Evolutionary conservation across 2,329 filamentous ascomycete species (phyloP), one percentile per base, ranked within the genome.

Genomic region (Coniochaeta prunicola): DNA sequence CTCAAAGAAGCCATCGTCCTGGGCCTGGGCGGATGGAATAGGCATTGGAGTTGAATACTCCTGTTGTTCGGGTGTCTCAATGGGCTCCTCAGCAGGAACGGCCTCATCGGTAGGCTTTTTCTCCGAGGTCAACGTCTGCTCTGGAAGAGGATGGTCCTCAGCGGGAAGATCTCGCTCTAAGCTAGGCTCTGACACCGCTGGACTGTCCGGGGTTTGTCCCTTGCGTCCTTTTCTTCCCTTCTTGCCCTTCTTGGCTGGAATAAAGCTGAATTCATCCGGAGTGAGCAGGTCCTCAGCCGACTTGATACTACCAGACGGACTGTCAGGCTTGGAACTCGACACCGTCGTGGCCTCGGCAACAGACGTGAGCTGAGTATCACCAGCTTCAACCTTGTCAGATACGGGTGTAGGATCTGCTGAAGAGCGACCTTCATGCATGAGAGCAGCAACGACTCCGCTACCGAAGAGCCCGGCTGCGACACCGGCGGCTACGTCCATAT

Each of bases 201-300:
- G 34, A 15, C 61, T 38, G 12, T 66, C 66, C 64, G 68, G 9
- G 57, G 58, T 56, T 62, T 70, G 57, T 34, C 48, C 62, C 30
- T 13, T 38, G 15, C 70, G 67, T 6, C 66, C 68, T 60, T 77
- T 59, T 53, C 53, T 56, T n/a, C 70, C 63, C 57, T 69, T 70
- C 65, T 71, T 71, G 30, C 73, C 71, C 56, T 76, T 77, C 66
- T 76, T 76, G 33, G 71, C 69, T 60, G 34, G 34, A 45, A 40
- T 33, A 24, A 60, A 57, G 33, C 45, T 53, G 26, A 58, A 53
- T 17, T 58, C 57, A 15, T 54, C 56, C 8, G 54, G 54, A 5
- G 54, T 56, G 8, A 56, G 54, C 34, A 56, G 33, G 2, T 56
- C 54, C 26, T 56, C 54, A 9, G 54, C 54, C 4, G 54, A 56